Conservation (phyloP, 345 rosid species). For the Cardamine resedifolia region DNA sequence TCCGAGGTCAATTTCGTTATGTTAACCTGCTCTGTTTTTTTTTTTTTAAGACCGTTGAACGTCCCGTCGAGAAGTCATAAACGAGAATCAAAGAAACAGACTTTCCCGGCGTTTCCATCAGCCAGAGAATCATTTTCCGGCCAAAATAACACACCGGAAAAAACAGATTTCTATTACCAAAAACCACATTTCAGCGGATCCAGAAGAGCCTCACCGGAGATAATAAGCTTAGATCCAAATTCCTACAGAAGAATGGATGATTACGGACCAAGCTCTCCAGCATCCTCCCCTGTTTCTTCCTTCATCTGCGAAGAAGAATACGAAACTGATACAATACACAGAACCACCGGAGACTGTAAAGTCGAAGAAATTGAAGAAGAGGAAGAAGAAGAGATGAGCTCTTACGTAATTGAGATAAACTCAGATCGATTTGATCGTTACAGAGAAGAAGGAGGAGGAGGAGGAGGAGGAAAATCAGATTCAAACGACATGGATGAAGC, state of each 20-base stretch:
- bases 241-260: conserved; percentile 59
- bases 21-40: neutral
- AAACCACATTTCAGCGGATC: conserved; percentile 39
- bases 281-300: conserved; percentile 70
- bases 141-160: conserved; percentile 42
- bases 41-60: conserved; percentile 62
- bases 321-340: conserved; percentile 37
- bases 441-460: conserved; percentile 59
- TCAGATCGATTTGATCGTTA: conserved; percentile 60
- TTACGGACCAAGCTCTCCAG: conserved; percentile 62
- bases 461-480: conserved; percentile 41
- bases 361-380: conserved; percentile 45
- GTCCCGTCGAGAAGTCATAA: conserved; percentile 56
- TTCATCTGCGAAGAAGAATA: conserved; percentile 44
- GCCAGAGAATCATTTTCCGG: conserved; percentile 33
- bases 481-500: conserved; percentile 41
- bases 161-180: conserved; percentile 28
- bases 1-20: neutral
- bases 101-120: conserved; percentile 37
- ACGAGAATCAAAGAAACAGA: conserved; percentile 39
- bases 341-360: conserved; percentile 27
- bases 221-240: conserved; percentile 55
- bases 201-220: conserved; percentile 65
- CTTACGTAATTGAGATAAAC: conserved; percentile 86
- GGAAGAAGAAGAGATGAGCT: conserved; percentile 66